Evolutionary conservation across 805 yeast species (phyloP), one percentile per base, ranked within the genome.

Genomic region (Candida dajiaensis): DNA sequence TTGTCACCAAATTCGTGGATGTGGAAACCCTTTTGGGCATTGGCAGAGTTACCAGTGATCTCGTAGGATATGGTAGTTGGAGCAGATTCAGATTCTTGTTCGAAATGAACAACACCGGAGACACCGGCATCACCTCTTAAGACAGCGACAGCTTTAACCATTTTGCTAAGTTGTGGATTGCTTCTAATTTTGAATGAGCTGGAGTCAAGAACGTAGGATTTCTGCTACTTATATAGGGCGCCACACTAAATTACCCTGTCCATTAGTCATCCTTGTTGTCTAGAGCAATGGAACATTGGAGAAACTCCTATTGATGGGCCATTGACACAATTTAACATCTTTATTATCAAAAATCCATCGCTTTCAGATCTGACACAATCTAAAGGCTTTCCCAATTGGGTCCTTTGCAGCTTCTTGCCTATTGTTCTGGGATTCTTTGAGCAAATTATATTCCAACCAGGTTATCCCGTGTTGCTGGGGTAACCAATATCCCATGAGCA

Each of bases 1-100:
- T 88, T 89, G 77, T 94, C 99, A 74, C 99, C 99, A 64, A 94
- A 94, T 66, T 88, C 85, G 73, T 94, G 99, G 66, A 94, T 74
- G 78, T 94, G 99, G 96, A 94, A 92, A 45, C 99, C 99, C 72
- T 96, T 83, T 66, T 77, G 73, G 43, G 96, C 92, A 63, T 87
- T 84, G 51, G 97, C 74, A 56, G 80, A 83, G 71, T 89, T 88
- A 68, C 99, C 99, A 48, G 80, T 63, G 65, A 94, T 86, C 62
- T 92, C 95, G 82, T 89, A 94, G 20, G 89, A 59, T 58, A 94
- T 77, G 41, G 88, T 84, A 64, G 96, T 88, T 69, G 95, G 95
- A 35, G 78, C 89, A 45, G 74, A 62, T 68, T 86, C 97, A 42
- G 85, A 63, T 43, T 72, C 56, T 77, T 94, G 99, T 71, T 85